phyloP scores from a whole-genome alignment of 129 eudicot species.

The Helichrysum umbraculigerum region DNA sequence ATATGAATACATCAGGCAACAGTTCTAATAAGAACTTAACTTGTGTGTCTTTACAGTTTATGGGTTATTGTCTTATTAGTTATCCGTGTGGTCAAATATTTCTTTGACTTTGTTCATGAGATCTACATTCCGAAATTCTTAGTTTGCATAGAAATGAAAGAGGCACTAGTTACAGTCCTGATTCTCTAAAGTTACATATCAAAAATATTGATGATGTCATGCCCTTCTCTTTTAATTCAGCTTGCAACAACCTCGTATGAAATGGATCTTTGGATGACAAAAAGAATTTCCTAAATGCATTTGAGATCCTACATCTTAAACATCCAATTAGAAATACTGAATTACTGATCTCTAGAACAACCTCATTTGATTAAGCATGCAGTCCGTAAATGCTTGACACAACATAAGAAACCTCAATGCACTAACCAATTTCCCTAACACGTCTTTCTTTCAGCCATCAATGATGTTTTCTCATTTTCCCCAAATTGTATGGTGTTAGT shows the following conservation, averaged over 20 bases:
- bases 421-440: not conserved
- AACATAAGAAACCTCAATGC: not conserved
- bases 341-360: not conserved
- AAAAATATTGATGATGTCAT: not conserved
- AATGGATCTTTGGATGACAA: not conserved
- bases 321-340: not conserved
- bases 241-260: not conserved
- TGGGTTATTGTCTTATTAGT: not conserved
- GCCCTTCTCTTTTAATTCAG: not conserved
- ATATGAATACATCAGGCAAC: not conserved
- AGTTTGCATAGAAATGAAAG: not conserved
- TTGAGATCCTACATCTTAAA: not conserved
- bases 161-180: not conserved
- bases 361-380: not conserved
- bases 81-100: conserved; percentile 2
- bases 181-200: not conserved
- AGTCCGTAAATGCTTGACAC: not conserved
- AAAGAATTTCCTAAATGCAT: no score
- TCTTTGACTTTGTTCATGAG: conserved; percentile 2
- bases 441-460: not conserved
- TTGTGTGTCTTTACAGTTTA: conserved; percentile 4
- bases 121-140: conserved; percentile 5
- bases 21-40: not conserved
- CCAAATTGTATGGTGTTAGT: not conserved
- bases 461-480: not conserved